These are phyloP conservation scores for Mycena chlorophos DNA, from an alignment of 768 basidiomycete genomes.

Conservation along the genomic window DNA sequence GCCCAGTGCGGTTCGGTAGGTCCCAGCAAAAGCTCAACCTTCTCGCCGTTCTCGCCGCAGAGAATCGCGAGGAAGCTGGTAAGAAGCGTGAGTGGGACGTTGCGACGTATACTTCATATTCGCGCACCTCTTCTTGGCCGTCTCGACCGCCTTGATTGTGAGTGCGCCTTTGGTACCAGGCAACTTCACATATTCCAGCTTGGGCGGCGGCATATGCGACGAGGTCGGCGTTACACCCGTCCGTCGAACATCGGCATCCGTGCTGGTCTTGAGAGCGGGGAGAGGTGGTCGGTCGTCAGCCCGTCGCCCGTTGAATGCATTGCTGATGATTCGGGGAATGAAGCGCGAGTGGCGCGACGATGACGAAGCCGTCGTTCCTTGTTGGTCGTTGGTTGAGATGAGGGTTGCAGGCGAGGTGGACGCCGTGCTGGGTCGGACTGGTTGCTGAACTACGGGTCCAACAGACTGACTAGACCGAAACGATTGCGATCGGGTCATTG, in stretches of 20 bases:
- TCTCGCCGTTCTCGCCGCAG: conserved; percentile 89
- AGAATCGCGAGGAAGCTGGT: conserved; percentile 87
- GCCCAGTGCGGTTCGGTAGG: conserved; percentile 84
- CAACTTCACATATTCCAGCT: conserved; percentile 89
- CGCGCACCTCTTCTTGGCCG: conserved; percentile 77
- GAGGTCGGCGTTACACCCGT: conserved; percentile 33
- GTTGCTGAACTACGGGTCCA: conserved; percentile 28
- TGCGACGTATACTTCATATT: conserved; percentile 1
- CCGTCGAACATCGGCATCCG: conserved; percentile 41
- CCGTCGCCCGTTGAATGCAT: conserved; percentile 59
- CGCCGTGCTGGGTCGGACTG: conserved; percentile 28
- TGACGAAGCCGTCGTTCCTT: conserved; percentile 30
- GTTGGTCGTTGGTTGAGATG: conserved; percentile 23
- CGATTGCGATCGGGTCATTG: conserved; percentile 42
- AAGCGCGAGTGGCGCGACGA: conserved; percentile 59
- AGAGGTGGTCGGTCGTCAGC: conserved; percentile 54
- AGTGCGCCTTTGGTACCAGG: conserved; percentile 87
- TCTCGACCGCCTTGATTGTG: conserved; percentile 85
- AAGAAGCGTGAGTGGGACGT: conserved; percentile 1
- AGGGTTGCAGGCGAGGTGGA: conserved; percentile 27
- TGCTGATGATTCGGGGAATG: conserved; percentile 68
- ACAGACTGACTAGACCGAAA: conserved; percentile 40
- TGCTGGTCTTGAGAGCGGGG: conserved; percentile 37
- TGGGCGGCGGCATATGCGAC: conserved; percentile 69
- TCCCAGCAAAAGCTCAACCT: conserved; percentile 90